phyloP scores from a whole-genome alignment of 2,329 filamentous ascomycete species.

The Neopestalotiopsis clavispora region DNA sequence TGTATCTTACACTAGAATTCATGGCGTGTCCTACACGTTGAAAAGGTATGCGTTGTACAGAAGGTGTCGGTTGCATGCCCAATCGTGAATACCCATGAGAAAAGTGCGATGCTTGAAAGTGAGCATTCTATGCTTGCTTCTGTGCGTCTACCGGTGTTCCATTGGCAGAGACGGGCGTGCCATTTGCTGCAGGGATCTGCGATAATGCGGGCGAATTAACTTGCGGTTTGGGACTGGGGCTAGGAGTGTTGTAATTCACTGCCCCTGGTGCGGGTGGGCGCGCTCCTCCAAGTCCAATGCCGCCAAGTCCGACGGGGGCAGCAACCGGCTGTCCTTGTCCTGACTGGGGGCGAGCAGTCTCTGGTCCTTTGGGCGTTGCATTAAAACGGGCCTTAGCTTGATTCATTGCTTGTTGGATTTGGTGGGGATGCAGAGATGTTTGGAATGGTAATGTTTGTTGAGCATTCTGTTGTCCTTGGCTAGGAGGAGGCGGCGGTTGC shows the following conservation, averaged over 20 bases:
- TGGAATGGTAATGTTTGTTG: conserved; percentile 30
- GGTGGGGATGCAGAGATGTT: conserved; percentile 34
- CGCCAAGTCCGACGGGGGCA: conserved; percentile 35
- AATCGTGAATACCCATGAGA: neutral
- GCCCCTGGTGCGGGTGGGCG: conserved; percentile 29
- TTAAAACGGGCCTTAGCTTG: conserved; percentile 38
- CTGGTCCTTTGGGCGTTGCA: conserved; percentile 32
- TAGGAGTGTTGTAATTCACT: conserved; percentile 28
- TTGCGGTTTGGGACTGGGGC: conserved; percentile 31
- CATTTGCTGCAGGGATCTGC: conserved; percentile 28
- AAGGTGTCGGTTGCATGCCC: neutral
- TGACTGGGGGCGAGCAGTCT: conserved; percentile 28
- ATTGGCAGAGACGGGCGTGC: conserved; percentile 25
- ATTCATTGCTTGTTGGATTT: conserved; percentile 39
- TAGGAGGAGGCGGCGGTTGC: conserved; percentile 27
- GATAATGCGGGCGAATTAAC: conserved; percentile 25
- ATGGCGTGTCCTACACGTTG: neutral
- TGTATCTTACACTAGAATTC: neutral
- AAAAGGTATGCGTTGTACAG: neutral
- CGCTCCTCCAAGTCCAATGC: conserved; percentile 34
- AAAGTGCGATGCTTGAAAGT: neutral
- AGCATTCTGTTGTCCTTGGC: conserved; percentile 28
- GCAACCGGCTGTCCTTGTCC: conserved; percentile 30
- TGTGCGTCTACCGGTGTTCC: conserved; percentile 29
- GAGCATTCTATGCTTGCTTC: conserved; percentile 14